Conservation (phyloP, 75 land plant genomes). For the Gnetum montanum region DNA sequence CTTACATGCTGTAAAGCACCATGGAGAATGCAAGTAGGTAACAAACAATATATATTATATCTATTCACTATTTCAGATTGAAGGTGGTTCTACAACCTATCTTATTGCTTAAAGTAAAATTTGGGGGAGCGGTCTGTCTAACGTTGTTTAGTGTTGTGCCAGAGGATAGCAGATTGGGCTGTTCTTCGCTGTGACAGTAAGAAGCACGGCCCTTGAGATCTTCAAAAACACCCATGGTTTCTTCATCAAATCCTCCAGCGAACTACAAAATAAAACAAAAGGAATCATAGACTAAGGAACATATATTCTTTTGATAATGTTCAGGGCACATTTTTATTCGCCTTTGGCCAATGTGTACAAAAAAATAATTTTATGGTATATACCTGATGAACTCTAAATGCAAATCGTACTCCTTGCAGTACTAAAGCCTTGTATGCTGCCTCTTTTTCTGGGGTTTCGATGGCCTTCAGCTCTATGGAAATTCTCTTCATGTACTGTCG, state of each 20-base stretch:
- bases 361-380: too few species aligned
- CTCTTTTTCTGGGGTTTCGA: constrained; percentile 39
- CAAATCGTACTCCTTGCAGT: constrained; percentile 72
- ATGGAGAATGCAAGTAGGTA: too few species aligned
- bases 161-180: background rate
- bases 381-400: constrained; percentile 81
- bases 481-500: constrained; percentile 62
- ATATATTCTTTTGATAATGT: background rate
- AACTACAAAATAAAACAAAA: constrained; percentile 31
- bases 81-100: background rate
- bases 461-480: constrained; percentile 42
- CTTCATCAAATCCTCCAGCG: constrained; percentile 92
- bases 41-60: too few species aligned
- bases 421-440: constrained; percentile 49
- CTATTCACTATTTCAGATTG: constrained; percentile 1
- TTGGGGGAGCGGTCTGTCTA: background rate
- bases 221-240: constrained; percentile 82
- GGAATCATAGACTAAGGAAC: background rate
- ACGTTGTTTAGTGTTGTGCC: background rate
- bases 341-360: background rate
- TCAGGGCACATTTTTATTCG: background rate
- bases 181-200: background rate
- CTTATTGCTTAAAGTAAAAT: background rate
- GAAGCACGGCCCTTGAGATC: constrained; percentile 57
- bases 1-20: too few species aligned